Evolutionary conservation across 208 protist species (phyloP).

Genomic region (Trypanosoma platydactyli): DNA sequence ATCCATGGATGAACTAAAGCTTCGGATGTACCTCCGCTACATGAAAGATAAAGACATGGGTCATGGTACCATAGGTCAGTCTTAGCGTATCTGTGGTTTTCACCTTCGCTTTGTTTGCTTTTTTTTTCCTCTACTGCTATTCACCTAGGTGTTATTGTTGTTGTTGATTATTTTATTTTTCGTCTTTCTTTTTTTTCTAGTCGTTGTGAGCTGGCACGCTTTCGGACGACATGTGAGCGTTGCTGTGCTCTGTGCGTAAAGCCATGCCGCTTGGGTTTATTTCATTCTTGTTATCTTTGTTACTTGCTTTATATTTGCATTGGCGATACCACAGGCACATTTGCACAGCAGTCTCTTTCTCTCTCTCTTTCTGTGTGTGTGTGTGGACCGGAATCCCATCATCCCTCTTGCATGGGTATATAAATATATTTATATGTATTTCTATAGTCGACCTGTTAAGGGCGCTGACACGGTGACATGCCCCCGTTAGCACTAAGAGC

Average conservation of each 20-base stretch:
- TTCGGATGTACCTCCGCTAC: constrained; percentile 65
- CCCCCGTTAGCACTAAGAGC: not conserved
- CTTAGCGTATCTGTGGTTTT: not conserved
- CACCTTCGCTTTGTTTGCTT: not conserved
- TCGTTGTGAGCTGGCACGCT: too few species aligned
- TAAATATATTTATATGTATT: constrained; percentile 30
- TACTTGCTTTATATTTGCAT: too few species aligned
- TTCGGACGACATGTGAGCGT: too few species aligned
- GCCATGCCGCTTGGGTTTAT: too few species aligned
- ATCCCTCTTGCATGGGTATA: too few species aligned
- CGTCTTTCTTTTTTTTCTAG: too few species aligned
- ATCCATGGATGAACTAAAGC: constrained; percentile 58
- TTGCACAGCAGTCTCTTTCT: too few species aligned
- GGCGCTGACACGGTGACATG: not conserved
- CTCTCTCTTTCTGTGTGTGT: too few species aligned
- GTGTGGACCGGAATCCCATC: too few species aligned
- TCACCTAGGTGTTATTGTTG: constrained; percentile 5
- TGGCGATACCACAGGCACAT: too few species aligned
- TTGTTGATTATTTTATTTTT: not conserved
- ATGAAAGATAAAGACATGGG: constrained; percentile 54
- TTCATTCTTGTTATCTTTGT: too few species aligned
- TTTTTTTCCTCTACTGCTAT: constrained; percentile 19
- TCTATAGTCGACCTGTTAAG: too few species aligned
- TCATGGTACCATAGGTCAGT: not conserved
- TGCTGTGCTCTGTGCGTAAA: not conserved